These are phyloP conservation scores for Paraphoma sp. DNA, from an alignment of 2,329 filamentous ascomycete species.

Conservation along the genomic window DNA sequence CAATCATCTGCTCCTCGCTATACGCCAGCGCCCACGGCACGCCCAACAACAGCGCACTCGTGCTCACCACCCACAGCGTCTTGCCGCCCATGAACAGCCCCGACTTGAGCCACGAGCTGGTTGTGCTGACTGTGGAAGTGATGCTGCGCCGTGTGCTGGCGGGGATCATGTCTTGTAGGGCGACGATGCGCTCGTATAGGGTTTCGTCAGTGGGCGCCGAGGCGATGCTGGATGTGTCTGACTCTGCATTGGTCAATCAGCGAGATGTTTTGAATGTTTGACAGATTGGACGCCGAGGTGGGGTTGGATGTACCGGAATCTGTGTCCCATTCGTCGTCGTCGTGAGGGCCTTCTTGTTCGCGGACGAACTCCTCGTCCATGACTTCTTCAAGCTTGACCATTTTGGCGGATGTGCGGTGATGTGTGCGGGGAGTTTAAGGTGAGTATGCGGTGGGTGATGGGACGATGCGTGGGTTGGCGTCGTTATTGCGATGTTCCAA, in stretches of 20 bases:
- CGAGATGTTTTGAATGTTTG: no score
- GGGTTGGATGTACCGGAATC: conserved; percentile 75
- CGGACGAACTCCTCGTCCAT: conserved; percentile 92
- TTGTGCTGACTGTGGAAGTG: conserved; percentile 53
- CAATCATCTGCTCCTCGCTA: conserved; percentile 93
- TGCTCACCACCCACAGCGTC: conserved; percentile 88
- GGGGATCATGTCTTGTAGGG: conserved; percentile 81
- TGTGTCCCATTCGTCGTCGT: conserved; percentile 88
- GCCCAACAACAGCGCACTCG: conserved; percentile 85
- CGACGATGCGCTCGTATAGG: conserved; percentile 69
- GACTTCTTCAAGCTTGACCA: conserved; percentile 97
- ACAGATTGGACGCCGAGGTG: conserved; percentile 54
- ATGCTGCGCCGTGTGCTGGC: conserved; percentile 73
- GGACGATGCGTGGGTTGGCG: neutral
- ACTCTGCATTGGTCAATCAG: conserved; percentile 75
- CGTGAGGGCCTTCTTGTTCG: conserved; percentile 69
- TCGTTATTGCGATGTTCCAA: neutral
- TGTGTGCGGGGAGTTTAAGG: neutral
- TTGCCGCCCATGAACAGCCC: conserved; percentile 78
- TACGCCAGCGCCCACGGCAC: conserved; percentile 94
- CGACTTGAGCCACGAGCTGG: conserved; percentile 64
- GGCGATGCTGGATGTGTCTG: conserved; percentile 71
- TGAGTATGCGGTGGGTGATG: neutral
- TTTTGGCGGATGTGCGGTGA: conserved; percentile 55
- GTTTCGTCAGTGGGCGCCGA: conserved; percentile 50